Evolutionary conservation across 176 grass and related monocot species (phyloP).

Genomic region (Chrysopogon serrulatus): DNA sequence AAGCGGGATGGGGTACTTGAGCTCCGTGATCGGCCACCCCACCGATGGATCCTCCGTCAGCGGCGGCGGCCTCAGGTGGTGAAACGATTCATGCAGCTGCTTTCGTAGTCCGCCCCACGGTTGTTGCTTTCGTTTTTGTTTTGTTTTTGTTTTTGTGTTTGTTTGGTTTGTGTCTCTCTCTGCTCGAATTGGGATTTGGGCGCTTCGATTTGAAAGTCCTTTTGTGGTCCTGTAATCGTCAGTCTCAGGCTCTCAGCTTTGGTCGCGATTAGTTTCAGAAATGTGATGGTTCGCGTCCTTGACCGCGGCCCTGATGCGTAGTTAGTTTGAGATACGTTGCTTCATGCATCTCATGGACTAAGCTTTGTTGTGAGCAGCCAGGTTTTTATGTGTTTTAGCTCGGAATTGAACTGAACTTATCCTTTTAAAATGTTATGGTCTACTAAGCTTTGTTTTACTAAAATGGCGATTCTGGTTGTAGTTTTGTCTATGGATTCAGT

Average conservation of each 20-base stretch:
- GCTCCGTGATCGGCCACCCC: constrained; percentile 52
- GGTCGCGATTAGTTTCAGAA: neutral
- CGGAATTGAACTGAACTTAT: neutral
- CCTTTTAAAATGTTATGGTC: neutral
- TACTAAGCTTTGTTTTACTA: neutral
- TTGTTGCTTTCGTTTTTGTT: neutral
- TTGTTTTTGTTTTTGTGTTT: neutral
- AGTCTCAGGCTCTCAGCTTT: neutral
- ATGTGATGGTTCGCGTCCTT: neutral
- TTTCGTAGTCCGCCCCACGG: neutral
- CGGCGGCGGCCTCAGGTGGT: constrained; percentile 55
- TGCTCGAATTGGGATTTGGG: neutral
- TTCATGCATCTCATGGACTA: neutral
- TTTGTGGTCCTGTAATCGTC: neutral
- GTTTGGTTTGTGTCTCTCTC: neutral
- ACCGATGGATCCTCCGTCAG: constrained; percentile 54
- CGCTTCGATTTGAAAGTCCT: neutral
- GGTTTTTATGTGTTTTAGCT: neutral
- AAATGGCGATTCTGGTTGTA: neutral
- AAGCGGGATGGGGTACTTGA: constrained; percentile 45
- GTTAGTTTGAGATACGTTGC: neutral
- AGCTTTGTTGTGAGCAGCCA: neutral
- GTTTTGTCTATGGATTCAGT: neutral
- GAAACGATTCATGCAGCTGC: neutral
- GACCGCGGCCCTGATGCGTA: neutral